Base-by-base conservation (phyloP, 192 early-diverging fungal genomes). In the Coemansia sp. region DNA sequence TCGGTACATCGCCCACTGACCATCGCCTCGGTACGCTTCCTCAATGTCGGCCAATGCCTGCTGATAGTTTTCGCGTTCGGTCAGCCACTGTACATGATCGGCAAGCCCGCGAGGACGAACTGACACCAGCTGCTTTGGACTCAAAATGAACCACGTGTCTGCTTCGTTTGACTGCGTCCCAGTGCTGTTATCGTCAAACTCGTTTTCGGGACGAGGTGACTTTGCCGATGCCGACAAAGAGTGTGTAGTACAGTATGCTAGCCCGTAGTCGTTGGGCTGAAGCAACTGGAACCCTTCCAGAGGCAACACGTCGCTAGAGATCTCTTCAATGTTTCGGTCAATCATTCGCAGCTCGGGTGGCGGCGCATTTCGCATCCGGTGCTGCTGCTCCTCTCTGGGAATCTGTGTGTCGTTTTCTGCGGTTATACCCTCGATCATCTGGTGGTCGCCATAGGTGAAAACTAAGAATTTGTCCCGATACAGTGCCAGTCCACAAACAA, bases 81-180 rank as follows among this genome's bases (percentile, higher is more conserved):
- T 72, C 15, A 97, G 81, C 93, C 94, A 99, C 50, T 93, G 87
- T 50, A 99, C 87, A 65, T 96, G 96, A 75, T 99, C 97, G 36
- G 89, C 87, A 28, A 92, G 52, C 65, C 94, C 93, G n/a, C 96
- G 85, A 2, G 91, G 91, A 23, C 87, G 85, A 5, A 95, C 96
- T 4, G 91, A 81, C 19, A 99, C 86, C 23, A 98, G 85, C 79
- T 97, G 94, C 72, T 96, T 96, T 4, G 97, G 97, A 15, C 92
- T 93, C 28, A 94, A 83, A 14, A 99, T 85, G 67, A 94, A 97
- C 74, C 93, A 98, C 61, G 90, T 87, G 53, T 91, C 87, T 47
- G 96, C 90, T 55, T 75, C 68, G 22, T 19, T 61, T 28, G 47
- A 14, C 21, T 25, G 8, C 17, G 57, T 31, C 11, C 34, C 19